A percentile compares a stretch with the other conserved stretches of the same genome.
phyloP scores from a whole-genome alignment of 1,284 basidiomycete species.

The Uromyces viciae-fabae region DNA sequence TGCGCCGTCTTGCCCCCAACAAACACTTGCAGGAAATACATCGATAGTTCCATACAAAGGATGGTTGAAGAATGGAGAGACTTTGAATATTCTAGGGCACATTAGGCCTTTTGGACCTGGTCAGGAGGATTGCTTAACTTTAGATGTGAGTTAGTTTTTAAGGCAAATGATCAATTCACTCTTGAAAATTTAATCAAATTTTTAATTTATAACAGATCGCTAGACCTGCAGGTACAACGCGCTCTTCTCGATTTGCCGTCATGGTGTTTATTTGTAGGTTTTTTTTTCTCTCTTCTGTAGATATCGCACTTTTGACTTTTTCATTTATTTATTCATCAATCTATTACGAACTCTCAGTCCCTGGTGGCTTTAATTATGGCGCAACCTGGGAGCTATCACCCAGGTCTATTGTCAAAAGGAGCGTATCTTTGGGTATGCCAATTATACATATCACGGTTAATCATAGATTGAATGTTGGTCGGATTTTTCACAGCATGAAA shows the following conservation, averaged over 20 bases:
- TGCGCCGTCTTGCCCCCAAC: conserved; percentile 28
- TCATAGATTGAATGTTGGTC: conserved; percentile 57
- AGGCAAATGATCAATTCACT: neutral
- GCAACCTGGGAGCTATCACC: conserved; percentile 29
- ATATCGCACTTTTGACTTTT: neutral
- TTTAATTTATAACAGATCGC: conserved; percentile 2
- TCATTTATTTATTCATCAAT: neutral
- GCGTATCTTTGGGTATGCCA: conserved; percentile 59
- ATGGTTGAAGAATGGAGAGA: conserved; percentile 27
- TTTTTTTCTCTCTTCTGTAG: neutral
- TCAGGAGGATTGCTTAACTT: conserved; percentile 26
- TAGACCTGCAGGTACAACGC: conserved; percentile 18
- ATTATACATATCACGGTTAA: conserved; percentile 63
- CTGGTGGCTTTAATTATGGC: conserved; percentile 41
- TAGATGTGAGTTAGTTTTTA: conserved; percentile 30
- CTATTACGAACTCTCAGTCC: neutral
- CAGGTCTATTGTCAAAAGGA: conserved; percentile 59
- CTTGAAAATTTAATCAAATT: neutral
- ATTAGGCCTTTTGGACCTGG: conserved; percentile 30
- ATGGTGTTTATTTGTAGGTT: conserved; percentile 39
- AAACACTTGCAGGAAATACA: conserved; percentile 32
- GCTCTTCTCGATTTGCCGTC: conserved; percentile 15
- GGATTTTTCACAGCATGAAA: neutral
- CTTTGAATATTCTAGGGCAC: conserved; percentile 27
- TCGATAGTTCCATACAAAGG: conserved; percentile 9